A percentile compares a stretch with the other conserved stretches of the same genome.
These are phyloP conservation scores for Vitis hybrid DNA, from an alignment of 177 flowering plant genomes.

Conservation along the genomic window DNA sequence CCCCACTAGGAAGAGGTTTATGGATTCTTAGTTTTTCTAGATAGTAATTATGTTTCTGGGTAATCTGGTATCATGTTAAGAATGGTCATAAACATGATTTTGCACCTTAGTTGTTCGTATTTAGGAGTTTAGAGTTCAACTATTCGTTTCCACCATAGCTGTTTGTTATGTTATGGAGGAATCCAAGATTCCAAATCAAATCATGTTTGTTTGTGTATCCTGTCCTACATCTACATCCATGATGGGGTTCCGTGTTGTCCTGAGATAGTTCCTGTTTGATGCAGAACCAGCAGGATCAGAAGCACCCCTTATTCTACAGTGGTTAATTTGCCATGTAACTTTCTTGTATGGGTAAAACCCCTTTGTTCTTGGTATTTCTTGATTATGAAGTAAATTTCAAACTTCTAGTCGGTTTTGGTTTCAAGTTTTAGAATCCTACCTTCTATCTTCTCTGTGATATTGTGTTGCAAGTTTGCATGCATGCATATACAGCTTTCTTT, in stretches of 20 bases:
- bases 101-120: not conserved
- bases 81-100: not conserved
- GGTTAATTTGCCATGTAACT: not conserved
- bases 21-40: slow-evolving; percentile 23
- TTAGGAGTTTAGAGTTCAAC: not conserved
- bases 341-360: not conserved
- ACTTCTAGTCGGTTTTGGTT: no score
- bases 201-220: not conserved
- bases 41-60: slow-evolving; percentile 3
- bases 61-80: not conserved
- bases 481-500: no score
- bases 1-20: slow-evolving; percentile 31
- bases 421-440: no score
- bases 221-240: not conserved
- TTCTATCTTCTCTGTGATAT: no score
- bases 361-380: no score
- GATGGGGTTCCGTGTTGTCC: not conserved
- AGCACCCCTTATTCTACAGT: not conserved
- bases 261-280: no score
- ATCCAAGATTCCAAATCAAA: not conserved
- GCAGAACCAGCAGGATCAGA: no score
- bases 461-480: no score
- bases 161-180: not conserved
- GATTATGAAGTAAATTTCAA: no score
- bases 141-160: not conserved